Evolutionary conservation across 1,139 yeast genomes (phyloP).

Genomic region (Tardiomyces blankii): DNA sequence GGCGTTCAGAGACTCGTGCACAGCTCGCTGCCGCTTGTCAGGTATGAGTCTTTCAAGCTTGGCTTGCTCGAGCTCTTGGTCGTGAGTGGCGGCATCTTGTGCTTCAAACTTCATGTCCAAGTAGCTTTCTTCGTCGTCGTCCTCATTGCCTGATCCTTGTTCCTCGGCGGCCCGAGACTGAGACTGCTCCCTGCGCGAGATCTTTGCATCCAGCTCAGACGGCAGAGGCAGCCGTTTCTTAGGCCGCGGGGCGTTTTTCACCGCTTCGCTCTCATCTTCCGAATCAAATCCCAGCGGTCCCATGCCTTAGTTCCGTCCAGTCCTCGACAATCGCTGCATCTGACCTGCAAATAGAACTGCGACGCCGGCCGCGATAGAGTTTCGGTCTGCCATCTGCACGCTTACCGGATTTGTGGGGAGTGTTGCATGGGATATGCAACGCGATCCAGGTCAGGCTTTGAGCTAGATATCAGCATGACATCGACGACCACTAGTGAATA

Average conservation of each 20-base stretch:
- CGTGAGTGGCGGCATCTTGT: background rate
- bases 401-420: too few species aligned
- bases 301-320: background rate
- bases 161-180: too few species aligned
- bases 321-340: too few species aligned
- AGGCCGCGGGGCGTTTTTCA: background rate
- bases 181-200: background rate
- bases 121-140: conserved; percentile 19
- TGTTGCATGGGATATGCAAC: too few species aligned
- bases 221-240: background rate
- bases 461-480: too few species aligned
- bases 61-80: background rate
- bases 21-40: background rate
- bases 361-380: too few species aligned
- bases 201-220: background rate
- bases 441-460: too few species aligned
- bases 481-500: too few species aligned
- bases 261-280: background rate
- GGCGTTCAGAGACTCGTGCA: background rate
- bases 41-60: background rate
- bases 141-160: conserved; percentile 5
- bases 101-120: conserved; percentile 17
- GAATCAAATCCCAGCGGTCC: background rate
- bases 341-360: too few species aligned
- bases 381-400: too few species aligned